Conservation (phyloP, 352 stramenopile genomes). For the Blastocystis sp. region DNA sequence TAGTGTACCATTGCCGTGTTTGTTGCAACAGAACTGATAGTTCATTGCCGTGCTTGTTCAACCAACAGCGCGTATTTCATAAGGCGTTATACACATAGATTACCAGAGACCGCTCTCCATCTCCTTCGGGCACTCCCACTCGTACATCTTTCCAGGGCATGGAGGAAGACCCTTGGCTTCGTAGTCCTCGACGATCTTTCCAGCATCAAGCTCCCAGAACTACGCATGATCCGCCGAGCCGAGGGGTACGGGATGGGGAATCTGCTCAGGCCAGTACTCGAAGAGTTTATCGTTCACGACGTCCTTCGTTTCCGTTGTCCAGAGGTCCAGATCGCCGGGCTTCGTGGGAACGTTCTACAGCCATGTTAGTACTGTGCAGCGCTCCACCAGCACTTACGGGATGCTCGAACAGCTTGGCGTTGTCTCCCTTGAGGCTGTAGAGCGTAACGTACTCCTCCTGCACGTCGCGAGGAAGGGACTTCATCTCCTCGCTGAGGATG, state of each 20-base stretch:
- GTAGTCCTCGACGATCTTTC: slow-evolving; percentile 60
- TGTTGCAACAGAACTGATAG: not conserved
- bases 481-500: slow-evolving; percentile 47
- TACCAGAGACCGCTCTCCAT: slow-evolving; percentile 60
- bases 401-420: slow-evolving; percentile 48
- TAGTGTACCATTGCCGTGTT: not conserved
- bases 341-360: slow-evolving; percentile 29
- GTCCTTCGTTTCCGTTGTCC: slow-evolving; percentile 39
- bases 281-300: slow-evolving; percentile 46
- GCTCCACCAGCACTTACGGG: not conserved
- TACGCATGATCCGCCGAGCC: not conserved
- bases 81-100: not conserved
- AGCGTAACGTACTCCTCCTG: slow-evolving; percentile 18
- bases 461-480: slow-evolving; percentile 54
- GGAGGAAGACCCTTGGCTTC: slow-evolving; percentile 63
- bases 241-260: slow-evolving; percentile 48
- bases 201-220: slow-evolving; percentile 58
- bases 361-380: not conserved
- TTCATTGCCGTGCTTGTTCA: slow-evolving; percentile 30
- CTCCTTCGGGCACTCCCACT: slow-evolving; percentile 68
- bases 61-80: not conserved
- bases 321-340: slow-evolving; percentile 51
- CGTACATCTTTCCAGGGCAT: slow-evolving; percentile 67
- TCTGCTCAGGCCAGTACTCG: not conserved
- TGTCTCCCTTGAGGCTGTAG: slow-evolving; percentile 18